Percentiles rank a stretch among this genome's conserved stretches.
These are phyloP conservation scores for Cladorrhinum samala DNA, from an alignment of 495 filamentous ascomycete species.

Conservation along the genomic window DNA sequence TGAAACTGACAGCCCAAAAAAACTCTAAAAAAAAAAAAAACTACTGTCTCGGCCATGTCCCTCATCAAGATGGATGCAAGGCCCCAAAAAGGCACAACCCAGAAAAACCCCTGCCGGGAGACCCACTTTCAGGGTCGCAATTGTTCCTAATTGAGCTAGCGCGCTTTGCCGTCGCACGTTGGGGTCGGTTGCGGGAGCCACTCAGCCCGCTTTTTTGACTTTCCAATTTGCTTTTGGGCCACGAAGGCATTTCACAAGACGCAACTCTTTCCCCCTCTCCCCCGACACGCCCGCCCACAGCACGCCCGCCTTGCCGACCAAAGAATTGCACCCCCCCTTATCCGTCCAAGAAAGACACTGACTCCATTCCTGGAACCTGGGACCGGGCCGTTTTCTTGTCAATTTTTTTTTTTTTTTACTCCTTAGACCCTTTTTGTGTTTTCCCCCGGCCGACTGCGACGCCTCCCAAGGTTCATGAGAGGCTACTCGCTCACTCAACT, in stretches of 20 bases:
- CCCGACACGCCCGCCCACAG: constrained; percentile 7
- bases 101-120: neutral
- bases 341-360: neutral
- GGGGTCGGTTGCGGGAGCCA: too few relatives aligned
- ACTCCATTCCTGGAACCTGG: neutral
- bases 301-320: constrained; percentile 12
- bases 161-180: constrained; percentile 6
- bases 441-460: too few relatives aligned
- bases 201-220: constrained; percentile 12
- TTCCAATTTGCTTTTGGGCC: constrained; percentile 14
- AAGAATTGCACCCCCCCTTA: constrained; percentile 2
- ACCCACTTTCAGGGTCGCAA: constrained; percentile 2
- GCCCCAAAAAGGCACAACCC: neutral
- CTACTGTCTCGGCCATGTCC: neutral
- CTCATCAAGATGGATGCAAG: too few relatives aligned
- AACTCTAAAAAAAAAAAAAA: neutral
- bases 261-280: constrained; percentile 13
- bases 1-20: neutral
- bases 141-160: constrained; percentile 1
- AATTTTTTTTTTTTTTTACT: neutral
- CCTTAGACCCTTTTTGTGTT: too few relatives aligned
- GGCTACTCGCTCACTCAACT: too few relatives aligned
- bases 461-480: too few relatives aligned
- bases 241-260: constrained; percentile 25
- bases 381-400: neutral